Evolutionary conservation across 441 rosid genomes (phyloP).

Genomic region (California macrophylla): DNA sequence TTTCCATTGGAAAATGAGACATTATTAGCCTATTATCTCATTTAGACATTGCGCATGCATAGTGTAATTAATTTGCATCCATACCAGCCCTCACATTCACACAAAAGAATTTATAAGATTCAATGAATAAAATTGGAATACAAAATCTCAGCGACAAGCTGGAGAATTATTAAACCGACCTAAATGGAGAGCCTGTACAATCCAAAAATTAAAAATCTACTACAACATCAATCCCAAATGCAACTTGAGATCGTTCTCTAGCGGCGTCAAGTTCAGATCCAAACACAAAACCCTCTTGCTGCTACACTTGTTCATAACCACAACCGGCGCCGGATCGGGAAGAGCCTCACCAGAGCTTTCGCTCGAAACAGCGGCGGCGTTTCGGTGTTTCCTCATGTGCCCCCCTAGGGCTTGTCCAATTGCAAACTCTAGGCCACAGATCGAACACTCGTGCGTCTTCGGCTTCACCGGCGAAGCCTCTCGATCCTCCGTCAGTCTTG

Average conservation of each 20-base stretch:
- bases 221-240: slow-evolving; percentile 24
- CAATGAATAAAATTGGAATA: neutral
- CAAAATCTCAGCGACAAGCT: neutral
- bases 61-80: too few species aligned
- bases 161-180: neutral
- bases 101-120: too few species aligned
- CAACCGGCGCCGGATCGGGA: slow-evolving; percentile 23
- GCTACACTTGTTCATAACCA: slow-evolving; percentile 50
- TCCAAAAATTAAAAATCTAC: neutral
- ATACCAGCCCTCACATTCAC: too few species aligned
- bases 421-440: slow-evolving; percentile 51
- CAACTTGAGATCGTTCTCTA: slow-evolving; percentile 51
- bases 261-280: slow-evolving; percentile 57
- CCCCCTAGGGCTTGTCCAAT: slow-evolving; percentile 70
- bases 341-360: slow-evolving; percentile 14
- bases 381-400: slow-evolving; percentile 44
- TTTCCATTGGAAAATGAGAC: too few species aligned
- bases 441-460: slow-evolving; percentile 49
- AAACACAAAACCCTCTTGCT: slow-evolving; percentile 43
- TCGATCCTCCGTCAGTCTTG: slow-evolving; percentile 20
- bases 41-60: too few species aligned
- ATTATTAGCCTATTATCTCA: too few species aligned
- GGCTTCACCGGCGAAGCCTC: slow-evolving; percentile 33
- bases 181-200: neutral
- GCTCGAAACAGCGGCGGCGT: neutral